Evolutionary conservation across 768 basidiomycete species (phyloP), one percentile per base, ranked within the genome.

Genomic region (Leccinellum rugosiceps): DNA sequence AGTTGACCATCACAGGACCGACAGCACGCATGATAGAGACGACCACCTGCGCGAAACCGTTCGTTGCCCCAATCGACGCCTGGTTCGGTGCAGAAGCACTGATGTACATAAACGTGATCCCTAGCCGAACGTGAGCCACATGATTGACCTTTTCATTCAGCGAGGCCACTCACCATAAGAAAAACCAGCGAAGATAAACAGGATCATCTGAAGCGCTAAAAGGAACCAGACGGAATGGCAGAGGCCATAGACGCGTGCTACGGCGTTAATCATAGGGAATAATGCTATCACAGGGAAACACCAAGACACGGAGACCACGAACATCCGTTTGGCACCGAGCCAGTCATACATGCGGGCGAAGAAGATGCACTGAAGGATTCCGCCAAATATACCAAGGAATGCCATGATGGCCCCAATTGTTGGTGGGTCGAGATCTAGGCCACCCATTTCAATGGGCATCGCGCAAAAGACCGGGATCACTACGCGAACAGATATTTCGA

Each of bases 91-190:
- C 75, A 26, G 87, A 78, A 28, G 81, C 80, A 46, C 79, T 74
- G 55, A 91, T 83, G 63, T 81, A 87, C 52, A 90, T 87, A 70
- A 89, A 88, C 31, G 87, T 75, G 32, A 84, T 78, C 14, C 83
- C 88, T 88, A 52, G n/a, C 52, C 61, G 11, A 30, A 46, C 13
- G 11, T 19, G 3, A 10, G 43, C 19, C 31, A 28, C 57, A 25
- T 61, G 35, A 32, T n/a, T 34, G 28, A 26, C 19, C 26, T 53
- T 1, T 1, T 31, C 28, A 2, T 43, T 25, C 17, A 35, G 23
- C 25, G 13, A 23, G 6, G 19, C 0, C 4, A 67, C 85, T 63
- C 56, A 85, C 87, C 83, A 58, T 78, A 88, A 10, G 81, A 77
- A 47, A 84, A 73, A 61, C 73, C 77, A 43, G 83, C 52, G 19